phyloP scores from a whole-genome alignment of 371 early-diverging fungal genomes.

The Dinochytrium kinnereticum region DNA sequence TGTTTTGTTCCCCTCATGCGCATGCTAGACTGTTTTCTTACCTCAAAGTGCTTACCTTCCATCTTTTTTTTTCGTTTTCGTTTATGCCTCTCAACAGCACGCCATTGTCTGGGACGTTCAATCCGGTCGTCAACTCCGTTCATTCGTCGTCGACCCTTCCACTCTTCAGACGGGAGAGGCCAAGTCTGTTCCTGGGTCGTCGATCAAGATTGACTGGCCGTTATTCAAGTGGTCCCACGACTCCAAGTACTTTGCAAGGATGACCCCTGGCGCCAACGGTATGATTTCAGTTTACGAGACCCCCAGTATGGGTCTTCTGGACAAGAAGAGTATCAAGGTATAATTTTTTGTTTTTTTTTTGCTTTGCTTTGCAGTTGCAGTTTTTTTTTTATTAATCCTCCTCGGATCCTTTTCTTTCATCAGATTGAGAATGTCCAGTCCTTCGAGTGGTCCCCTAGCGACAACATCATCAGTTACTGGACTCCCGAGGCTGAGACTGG shows the following conservation, averaged over 20 bases:
- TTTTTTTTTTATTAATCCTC: not conserved
- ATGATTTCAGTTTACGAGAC: constrained; percentile 87
- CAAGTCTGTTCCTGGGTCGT: constrained; percentile 32
- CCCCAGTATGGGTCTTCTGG: constrained; percentile 89
- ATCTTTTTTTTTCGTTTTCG: not conserved
- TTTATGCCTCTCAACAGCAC: no score
- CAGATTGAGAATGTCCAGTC: constrained; percentile 77
- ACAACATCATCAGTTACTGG: constrained; percentile 91
- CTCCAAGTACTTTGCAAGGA: constrained; percentile 92
- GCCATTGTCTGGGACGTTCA: constrained; percentile 87
- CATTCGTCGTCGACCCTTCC: constrained; percentile 70
- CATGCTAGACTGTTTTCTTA: not conserved
- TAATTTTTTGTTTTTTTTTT: not conserved
- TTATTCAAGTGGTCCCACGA: constrained; percentile 96
- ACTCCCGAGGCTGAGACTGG: constrained; percentile 82
- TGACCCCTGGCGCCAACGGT: constrained; percentile 74
- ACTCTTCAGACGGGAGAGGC: constrained; percentile 24
- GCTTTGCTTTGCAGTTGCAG: not conserved
- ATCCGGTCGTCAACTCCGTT: constrained; percentile 83
- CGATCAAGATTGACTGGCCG: constrained; percentile 85
- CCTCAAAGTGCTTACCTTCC: not conserved
- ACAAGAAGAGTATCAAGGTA: constrained; percentile 91
- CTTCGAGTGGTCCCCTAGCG: constrained; percentile 88
- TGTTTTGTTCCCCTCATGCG: not conserved
- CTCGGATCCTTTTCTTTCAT: not conserved